Evolutionary conservation across 768 basidiomycete species (phyloP), one percentile per base, ranked within the genome.

Genomic region (Mycena epipterygia): DNA sequence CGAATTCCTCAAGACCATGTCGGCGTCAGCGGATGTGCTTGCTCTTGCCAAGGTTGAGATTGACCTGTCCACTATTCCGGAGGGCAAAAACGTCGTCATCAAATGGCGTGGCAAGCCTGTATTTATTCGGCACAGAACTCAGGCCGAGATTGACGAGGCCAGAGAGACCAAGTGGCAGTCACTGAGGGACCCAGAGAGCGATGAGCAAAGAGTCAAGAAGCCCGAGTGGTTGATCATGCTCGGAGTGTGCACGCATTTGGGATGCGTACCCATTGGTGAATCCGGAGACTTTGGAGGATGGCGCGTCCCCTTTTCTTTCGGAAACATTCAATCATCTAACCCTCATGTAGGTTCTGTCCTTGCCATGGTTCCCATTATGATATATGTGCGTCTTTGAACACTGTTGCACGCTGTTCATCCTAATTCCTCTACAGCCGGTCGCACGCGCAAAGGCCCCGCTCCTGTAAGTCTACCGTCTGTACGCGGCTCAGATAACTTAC

Each of bases 91-190:
- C 80, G 94, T 93, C 75, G 91, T 97, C 82, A 94, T 97, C 85
- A 96, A 98, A 87, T 99, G 98, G 98, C 94, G 98, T 78, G 98
- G 98, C 81, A 99, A 99, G 88, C 98, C 98, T 73, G 98, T 99
- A 63, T 99, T 99, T 88, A 96, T 99, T 81, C 91, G 98, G 74
- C 98, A 99, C 87, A 91, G 98, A 77, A 99, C 98, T 17, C 77
- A 87, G 65, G 88, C 86, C 64, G 98, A 99, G 86, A 94, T 99
- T 76, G 90, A 95, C 72, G 98, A 99, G 85, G 98, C 98, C 58
- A 92, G 94, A 82, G 77, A 81, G 42, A 84, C 88, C 66, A 91
- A 97, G 82, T 92, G 96, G 92, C 95, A 96, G 87, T 71, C 83
- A 32, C 87, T 99, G 70, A 89, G 98, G 69, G 98, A 99, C 78